Percentiles rank a stretch among this genome's conserved stretches.
These are phyloP conservation scores for Leishmania tropica DNA, from an alignment of 208 protist species.

Conservation along the genomic window DNA sequence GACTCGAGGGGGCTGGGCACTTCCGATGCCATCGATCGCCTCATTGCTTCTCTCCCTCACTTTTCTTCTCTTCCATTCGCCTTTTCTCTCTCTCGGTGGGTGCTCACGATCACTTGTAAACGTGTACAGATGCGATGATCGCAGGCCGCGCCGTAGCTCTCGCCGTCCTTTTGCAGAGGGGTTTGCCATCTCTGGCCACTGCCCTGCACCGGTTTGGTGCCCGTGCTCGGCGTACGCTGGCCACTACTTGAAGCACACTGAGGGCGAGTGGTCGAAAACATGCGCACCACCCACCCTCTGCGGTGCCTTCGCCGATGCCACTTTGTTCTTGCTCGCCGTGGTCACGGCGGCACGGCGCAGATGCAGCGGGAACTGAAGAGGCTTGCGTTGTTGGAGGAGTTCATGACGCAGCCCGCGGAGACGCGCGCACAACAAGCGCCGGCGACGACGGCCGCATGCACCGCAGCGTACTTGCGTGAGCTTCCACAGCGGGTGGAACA, in stretches of 20 bases:
- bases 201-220: not conserved
- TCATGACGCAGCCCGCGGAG: conserved; percentile 12
- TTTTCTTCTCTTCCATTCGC: not conserved
- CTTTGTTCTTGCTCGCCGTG: conserved; percentile 20
- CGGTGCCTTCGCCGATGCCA: not conserved
- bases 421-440: conserved; percentile 7
- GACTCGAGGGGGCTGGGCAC: not conserved
- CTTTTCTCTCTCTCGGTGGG: not conserved
- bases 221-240: not conserved
- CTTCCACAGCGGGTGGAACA: conserved; percentile 25
- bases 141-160: not conserved
- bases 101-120: not conserved
- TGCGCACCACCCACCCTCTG: conserved; percentile 3
- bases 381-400: conserved; percentile 34
- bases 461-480: conserved; percentile 29
- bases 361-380: conserved; percentile 29
- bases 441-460: not conserved
- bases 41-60: not conserved
- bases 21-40: not conserved
- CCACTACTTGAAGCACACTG: not conserved
- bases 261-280: not conserved
- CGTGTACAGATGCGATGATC: not conserved
- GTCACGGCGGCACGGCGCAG: conserved; percentile 35
- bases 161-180: not conserved
- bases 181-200: not conserved